phyloP scores from a whole-genome alignment of 2,329 filamentous ascomycete species.

The Aspergillus costaricaensis region DNA sequence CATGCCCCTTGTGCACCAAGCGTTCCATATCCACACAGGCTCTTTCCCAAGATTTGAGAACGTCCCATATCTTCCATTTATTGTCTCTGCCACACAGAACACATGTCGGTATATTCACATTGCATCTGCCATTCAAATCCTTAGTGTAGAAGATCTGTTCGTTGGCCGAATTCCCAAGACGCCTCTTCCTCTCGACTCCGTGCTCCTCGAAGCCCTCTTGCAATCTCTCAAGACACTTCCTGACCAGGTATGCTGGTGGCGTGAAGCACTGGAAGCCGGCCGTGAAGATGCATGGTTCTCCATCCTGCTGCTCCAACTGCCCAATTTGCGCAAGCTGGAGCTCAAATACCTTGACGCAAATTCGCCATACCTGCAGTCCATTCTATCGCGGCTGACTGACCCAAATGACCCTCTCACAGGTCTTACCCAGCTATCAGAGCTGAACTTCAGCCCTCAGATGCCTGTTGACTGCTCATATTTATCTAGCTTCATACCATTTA shows the following conservation, averaged over 20 bases:
- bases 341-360: background rate
- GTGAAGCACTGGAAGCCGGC: background rate
- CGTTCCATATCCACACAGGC: background rate
- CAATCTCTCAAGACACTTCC: background rate
- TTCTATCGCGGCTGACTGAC: background rate
- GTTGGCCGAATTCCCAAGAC: background rate
- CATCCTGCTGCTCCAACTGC: background rate
- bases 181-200: background rate
- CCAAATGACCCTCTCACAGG: background rate
- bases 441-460: background rate
- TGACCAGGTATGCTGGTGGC: slow-evolving; percentile 2
- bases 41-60: background rate
- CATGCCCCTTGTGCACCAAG: background rate
- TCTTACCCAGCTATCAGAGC: background rate
- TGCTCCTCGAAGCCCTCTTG: background rate
- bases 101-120: background rate
- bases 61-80: background rate
- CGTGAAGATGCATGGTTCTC: background rate
- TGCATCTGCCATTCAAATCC: background rate
- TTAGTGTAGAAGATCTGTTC: background rate
- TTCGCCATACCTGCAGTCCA: background rate
- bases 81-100: background rate
- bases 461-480: background rate
- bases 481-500: background rate
- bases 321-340: background rate